Percentiles rank a stretch among this genome's conserved stretches.
Conservation (phyloP, 2,329 filamentous ascomycete genomes). For the Didymellaceae sp. region DNA sequence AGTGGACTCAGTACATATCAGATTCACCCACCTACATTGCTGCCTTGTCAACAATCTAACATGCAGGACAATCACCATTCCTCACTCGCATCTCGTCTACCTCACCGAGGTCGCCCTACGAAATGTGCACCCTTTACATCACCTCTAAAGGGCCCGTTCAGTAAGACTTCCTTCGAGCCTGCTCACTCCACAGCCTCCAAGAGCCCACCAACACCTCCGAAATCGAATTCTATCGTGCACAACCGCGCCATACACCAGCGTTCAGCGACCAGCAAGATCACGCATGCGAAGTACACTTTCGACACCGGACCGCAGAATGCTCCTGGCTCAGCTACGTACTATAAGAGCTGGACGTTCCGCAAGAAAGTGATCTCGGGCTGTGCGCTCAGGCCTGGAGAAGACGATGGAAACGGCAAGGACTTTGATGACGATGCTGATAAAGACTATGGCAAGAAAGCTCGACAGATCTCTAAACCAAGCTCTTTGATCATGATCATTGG, state of each 20-base stretch:
- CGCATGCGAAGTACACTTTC: background rate
- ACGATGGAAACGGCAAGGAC: background rate
- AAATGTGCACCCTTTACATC: no score
- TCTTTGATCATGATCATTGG: conserved; percentile 15
- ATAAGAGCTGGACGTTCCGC: conserved; percentile 16
- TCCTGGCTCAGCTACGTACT: conserved; percentile 17
- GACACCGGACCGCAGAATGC: background rate
- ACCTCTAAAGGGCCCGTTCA: no score
- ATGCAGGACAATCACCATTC: no score
- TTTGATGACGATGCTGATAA: background rate
- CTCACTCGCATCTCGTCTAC: no score
- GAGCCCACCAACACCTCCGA: no score
- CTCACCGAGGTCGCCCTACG: no score
- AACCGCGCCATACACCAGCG: background rate
- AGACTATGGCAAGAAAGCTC: background rate
- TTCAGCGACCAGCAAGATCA: background rate
- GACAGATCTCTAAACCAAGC: no score
- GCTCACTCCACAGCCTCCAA: no score
- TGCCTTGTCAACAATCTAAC: no score
- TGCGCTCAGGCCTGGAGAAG: background rate
- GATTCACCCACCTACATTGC: no score
- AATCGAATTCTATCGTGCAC: background rate
- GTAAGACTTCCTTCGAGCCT: no score
- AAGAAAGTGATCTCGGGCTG: conserved; percentile 1
- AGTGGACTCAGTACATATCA: no score